Conservation (phyloP, 495 filamentous ascomycete species). For the Trichoderma virens region DNA sequence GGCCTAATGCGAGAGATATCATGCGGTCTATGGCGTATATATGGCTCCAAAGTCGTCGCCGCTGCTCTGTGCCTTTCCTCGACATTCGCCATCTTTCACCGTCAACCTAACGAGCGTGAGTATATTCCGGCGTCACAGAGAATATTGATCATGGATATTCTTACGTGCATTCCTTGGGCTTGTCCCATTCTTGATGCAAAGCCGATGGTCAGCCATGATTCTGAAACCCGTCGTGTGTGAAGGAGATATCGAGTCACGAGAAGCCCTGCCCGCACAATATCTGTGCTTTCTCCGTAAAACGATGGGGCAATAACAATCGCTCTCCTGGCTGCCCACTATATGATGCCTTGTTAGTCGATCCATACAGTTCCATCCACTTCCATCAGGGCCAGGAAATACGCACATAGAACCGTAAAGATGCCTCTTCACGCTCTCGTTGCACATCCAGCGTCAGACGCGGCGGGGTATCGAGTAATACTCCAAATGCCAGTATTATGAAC, state of each 20-base stretch:
- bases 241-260: neutral
- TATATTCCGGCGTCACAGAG: no score
- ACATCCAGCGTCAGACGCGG: slow-evolving; percentile 1
- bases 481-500: slow-evolving; percentile 5
- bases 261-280: neutral
- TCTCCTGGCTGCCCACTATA: neutral
- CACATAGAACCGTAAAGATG: neutral
- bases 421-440: slow-evolving; percentile 4
- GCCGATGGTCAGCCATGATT: neutral
- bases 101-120: neutral
- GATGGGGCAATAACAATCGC: slow-evolving; percentile 2
- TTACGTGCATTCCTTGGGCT: slow-evolving; percentile 6
- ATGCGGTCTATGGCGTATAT: neutral
- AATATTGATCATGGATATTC: neutral
- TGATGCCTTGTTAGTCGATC: neutral
- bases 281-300: slow-evolving; percentile 1
- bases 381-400: neutral
- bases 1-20: neutral
- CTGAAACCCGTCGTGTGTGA: neutral
- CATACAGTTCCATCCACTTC: neutral
- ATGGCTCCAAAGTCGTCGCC: slow-evolving; percentile 3
- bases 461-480: neutral
- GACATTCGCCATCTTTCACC: neutral
- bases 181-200: neutral
- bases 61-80: neutral